Conservation (phyloP, 2,329 filamentous ascomycete species). For the Septoria petroselini region DNA sequence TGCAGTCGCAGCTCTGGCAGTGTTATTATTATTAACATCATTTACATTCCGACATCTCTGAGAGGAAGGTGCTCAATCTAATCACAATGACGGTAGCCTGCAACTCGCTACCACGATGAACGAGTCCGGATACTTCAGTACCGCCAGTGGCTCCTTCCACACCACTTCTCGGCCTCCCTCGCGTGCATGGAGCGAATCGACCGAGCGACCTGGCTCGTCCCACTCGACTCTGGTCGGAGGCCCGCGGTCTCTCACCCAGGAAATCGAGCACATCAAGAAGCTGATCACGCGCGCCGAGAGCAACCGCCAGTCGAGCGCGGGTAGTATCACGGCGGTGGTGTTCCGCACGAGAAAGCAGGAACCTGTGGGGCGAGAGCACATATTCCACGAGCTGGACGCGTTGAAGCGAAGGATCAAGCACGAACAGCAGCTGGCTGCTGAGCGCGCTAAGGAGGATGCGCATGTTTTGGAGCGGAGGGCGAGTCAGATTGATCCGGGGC, state of each 20-base stretch:
- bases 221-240: constrained; percentile 5
- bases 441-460: constrained; percentile 8
- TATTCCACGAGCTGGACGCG: constrained; percentile 32
- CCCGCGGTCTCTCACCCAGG: constrained; percentile 24
- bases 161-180: constrained; percentile 13
- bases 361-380: constrained; percentile 21
- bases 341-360: constrained; percentile 27
- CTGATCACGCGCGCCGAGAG: constrained; percentile 26
- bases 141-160: constrained; percentile 11
- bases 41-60: background rate
- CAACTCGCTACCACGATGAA: constrained; percentile 7
- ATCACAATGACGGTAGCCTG: background rate
- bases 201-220: constrained; percentile 16
- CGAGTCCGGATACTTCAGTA: constrained; percentile 9
- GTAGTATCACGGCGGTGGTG: constrained; percentile 31
- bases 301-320: constrained; percentile 16
- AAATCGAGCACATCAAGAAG: constrained; percentile 33
- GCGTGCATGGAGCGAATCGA: constrained; percentile 21
- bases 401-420: constrained; percentile 35
- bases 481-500: constrained; percentile 23
- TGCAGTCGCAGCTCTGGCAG: too few species aligned
- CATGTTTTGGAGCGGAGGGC: constrained; percentile 13
- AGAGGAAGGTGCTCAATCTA: background rate
- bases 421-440: constrained; percentile 21
- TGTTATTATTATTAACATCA: too few species aligned